These are phyloP conservation scores for Tirmania nivea DNA, from an alignment of 495 filamentous ascomycete species.

Conservation along the genomic window DNA sequence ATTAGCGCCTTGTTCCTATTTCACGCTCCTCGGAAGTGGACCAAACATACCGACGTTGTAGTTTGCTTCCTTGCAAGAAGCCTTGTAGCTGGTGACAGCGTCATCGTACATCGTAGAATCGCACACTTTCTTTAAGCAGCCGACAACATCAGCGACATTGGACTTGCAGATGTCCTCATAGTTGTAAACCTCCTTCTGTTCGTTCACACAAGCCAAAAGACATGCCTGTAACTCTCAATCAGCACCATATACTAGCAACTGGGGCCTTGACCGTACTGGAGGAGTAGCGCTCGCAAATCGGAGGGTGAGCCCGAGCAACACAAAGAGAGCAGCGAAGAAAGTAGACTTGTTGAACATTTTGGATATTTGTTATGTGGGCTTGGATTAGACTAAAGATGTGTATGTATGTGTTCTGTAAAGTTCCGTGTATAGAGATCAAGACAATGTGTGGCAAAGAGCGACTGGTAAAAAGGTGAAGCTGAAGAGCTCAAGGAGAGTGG, in stretches of 20 bases:
- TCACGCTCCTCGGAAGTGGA: background rate
- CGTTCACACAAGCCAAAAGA: conserved; percentile 5
- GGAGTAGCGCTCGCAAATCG: background rate
- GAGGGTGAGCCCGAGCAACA: background rate
- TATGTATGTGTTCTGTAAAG: too few species aligned
- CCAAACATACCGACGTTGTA: background rate
- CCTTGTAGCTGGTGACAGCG: background rate
- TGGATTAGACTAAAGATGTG: too few species aligned
- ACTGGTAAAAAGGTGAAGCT: too few species aligned
- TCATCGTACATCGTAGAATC: background rate
- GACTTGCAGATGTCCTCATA: background rate
- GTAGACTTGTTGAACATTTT: background rate
- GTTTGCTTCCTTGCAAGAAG: background rate
- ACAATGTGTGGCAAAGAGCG: too few species aligned
- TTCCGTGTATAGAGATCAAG: too few species aligned
- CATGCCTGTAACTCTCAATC: conserved; percentile 11
- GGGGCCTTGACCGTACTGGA: background rate
- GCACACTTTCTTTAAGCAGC: background rate
- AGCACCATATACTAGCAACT: too few species aligned
- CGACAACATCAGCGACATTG: background rate
- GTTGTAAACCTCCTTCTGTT: background rate
- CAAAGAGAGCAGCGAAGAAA: background rate
- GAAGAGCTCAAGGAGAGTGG: too few species aligned
- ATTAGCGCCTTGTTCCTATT: too few species aligned
- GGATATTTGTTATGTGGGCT: background rate